Evolutionary conservation across 805 yeast species (phyloP).

Genomic region (Geotrichum ghanense): DNA sequence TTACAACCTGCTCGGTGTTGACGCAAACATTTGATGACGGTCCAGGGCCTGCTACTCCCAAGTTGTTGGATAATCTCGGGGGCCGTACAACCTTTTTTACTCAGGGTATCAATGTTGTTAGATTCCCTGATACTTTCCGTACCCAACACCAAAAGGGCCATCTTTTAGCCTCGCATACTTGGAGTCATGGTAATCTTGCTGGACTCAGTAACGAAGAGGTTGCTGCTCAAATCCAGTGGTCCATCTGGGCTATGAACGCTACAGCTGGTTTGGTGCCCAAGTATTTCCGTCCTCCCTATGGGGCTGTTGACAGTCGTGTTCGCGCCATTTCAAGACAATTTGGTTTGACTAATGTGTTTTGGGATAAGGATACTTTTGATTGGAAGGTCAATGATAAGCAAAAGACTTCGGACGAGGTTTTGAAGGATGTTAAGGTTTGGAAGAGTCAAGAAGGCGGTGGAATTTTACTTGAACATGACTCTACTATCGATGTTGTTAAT

Average conservation of each 20-base stretch:
- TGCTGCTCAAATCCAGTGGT: slow-evolving; percentile 87
- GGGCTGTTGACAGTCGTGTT: slow-evolving; percentile 83
- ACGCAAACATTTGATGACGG: slow-evolving; percentile 96
- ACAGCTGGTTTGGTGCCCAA: slow-evolving; percentile 78
- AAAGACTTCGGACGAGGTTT: slow-evolving; percentile 42
- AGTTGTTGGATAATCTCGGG: slow-evolving; percentile 42
- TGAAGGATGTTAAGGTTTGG: slow-evolving; percentile 48
- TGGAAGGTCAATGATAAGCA: slow-evolving; percentile 60
- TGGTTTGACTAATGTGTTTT: slow-evolving; percentile 77
- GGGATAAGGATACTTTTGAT: slow-evolving; percentile 89
- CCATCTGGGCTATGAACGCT: slow-evolving; percentile 96
- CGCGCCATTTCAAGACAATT: slow-evolving; percentile 69
- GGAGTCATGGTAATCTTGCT: slow-evolving; percentile 86
- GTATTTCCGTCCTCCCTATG: slow-evolving; percentile 96
- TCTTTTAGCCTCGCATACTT: slow-evolving; percentile 77
- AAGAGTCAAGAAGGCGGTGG: slow-evolving; percentile 35
- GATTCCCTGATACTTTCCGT: slow-evolving; percentile 62
- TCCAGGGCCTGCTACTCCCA: slow-evolving; percentile 63
- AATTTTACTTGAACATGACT: slow-evolving; percentile 80
- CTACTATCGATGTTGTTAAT: slow-evolving; percentile 50
- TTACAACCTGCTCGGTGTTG: slow-evolving; percentile 57
- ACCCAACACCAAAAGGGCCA: slow-evolving; percentile 54
- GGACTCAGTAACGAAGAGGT: slow-evolving; percentile 65
- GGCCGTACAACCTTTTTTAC: slow-evolving; percentile 71
- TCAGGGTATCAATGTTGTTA: slow-evolving; percentile 69